Evolutionary conservation across 306 rosid genomes (phyloP).

Genomic region (Crotalaria pallida): DNA sequence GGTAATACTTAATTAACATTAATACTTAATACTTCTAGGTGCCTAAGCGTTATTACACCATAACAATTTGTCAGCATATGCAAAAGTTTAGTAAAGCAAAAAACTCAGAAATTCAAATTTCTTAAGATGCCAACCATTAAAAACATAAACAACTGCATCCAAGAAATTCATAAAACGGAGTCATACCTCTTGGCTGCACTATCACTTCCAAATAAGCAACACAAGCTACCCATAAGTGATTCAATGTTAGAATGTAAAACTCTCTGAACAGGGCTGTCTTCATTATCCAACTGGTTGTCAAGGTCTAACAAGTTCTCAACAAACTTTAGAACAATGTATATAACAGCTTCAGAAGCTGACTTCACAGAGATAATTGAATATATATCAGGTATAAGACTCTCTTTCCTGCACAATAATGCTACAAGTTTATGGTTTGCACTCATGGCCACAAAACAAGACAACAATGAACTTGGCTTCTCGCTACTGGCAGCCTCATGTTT

Average conservation of each 20-base stretch:
- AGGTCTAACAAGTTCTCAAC: constrained; percentile 71
- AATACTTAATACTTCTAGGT: background rate
- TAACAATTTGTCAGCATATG: background rate
- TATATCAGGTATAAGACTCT: constrained; percentile 74
- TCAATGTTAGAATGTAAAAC: constrained; percentile 56
- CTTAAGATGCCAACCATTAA: background rate
- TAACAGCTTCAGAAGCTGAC: constrained; percentile 71
- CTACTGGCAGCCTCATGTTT: constrained; percentile 84
- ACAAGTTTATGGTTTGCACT: constrained; percentile 64
- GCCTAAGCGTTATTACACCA: background rate
- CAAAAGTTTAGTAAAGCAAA: background rate
- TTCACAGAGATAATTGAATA: constrained; percentile 55
- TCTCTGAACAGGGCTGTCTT: constrained; percentile 39
- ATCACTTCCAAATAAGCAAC: constrained; percentile 56
- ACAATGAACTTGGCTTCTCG: constrained; percentile 89
- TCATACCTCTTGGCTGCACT: constrained; percentile 69
- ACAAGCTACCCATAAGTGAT: constrained; percentile 61
- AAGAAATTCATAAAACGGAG: background rate
- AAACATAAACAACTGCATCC: background rate
- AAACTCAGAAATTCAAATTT: background rate
- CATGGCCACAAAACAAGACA: constrained; percentile 89
- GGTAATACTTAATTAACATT: too few species aligned
- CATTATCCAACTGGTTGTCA: constrained; percentile 51
- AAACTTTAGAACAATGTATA: constrained; percentile 67
- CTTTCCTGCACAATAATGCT: constrained; percentile 49